These are phyloP conservation scores for Blakeslea trispora DNA, from an alignment of 371 early-diverging fungal genomes.

Conservation along the genomic window DNA sequence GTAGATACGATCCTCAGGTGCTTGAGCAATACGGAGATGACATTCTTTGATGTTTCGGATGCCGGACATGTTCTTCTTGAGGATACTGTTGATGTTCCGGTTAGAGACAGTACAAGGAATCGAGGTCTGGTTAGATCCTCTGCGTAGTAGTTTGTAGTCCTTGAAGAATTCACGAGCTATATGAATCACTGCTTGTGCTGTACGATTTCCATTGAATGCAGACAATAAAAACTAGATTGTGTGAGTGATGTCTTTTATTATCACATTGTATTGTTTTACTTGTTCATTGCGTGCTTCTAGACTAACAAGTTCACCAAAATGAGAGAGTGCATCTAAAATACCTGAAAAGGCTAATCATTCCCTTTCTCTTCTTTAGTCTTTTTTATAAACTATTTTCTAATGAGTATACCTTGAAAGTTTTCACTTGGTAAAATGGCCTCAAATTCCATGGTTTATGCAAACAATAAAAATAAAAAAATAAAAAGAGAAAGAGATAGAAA, in stretches of 20 bases:
- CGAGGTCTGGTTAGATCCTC: not conserved
- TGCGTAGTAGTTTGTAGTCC: constrained; percentile 11
- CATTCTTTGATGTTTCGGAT: constrained; percentile 3
- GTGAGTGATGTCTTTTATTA: no score
- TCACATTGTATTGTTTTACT: constrained; percentile 9
- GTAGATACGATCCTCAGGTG: constrained; percentile 1
- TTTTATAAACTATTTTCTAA: no score
- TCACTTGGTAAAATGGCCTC: constrained; percentile 8
- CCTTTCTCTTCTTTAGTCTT: not conserved
- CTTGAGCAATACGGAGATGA: constrained; percentile 4
- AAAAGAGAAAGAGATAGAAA: no score
- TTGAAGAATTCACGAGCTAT: constrained; percentile 19
- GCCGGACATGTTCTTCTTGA: constrained; percentile 13
- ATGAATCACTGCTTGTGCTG: constrained; percentile 18
- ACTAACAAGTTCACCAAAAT: constrained; percentile 10
- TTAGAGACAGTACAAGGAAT: constrained; percentile 8
- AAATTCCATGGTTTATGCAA: constrained; percentile 9
- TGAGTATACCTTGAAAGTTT: constrained; percentile 6
- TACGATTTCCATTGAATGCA: constrained; percentile 14
- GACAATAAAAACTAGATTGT: constrained; percentile 19
- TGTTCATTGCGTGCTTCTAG: constrained; percentile 14
- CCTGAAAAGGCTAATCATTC: constrained; percentile 10
- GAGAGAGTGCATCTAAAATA: constrained; percentile 4
- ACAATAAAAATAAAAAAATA: no score
- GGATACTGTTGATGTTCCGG: constrained; percentile 13